A percentile compares a stretch with the other conserved stretches of the same genome.
phyloP scores from a whole-genome alignment of 2,329 filamentous ascomycete genomes.

The Xylaria multiplex region DNA sequence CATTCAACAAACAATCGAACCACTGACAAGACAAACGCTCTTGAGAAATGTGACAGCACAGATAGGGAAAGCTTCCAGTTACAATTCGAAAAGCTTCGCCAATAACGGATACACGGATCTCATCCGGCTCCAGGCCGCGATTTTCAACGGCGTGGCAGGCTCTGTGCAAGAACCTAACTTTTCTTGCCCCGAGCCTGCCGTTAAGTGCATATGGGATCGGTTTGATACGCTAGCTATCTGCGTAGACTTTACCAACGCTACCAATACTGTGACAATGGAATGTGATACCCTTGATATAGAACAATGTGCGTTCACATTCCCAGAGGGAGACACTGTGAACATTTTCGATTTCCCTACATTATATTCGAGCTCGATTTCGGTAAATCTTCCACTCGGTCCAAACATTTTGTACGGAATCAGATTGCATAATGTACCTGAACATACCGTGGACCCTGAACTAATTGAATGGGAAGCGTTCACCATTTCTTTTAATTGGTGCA shows the following conservation, averaged over 20 bases:
- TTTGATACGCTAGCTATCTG: slow-evolving; percentile 39
- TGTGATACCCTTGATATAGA: background rate
- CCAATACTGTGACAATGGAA: slow-evolving; percentile 4
- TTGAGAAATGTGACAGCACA: slow-evolving; percentile 10
- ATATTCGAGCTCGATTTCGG: background rate
- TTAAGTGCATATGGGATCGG: slow-evolving; percentile 33
- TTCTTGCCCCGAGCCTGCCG: slow-evolving; percentile 29
- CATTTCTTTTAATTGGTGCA: background rate
- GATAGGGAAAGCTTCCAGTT: slow-evolving; percentile 9
- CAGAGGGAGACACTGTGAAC: slow-evolving; percentile 18
- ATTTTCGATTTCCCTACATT: too few relatives aligned
- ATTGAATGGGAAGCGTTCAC: background rate
- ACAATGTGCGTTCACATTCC: slow-evolving; percentile 3
- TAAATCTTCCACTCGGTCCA: background rate
- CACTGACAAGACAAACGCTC: background rate
- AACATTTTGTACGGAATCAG: background rate
- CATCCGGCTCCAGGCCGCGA: slow-evolving; percentile 22
- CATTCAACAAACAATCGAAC: slow-evolving; percentile 33
- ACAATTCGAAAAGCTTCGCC: slow-evolving; percentile 11
- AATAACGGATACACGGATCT: too few relatives aligned
- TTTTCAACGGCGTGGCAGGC: slow-evolving; percentile 28
- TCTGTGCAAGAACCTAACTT: slow-evolving; percentile 25
- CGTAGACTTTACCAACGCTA: slow-evolving; percentile 31
- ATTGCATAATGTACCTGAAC: background rate
- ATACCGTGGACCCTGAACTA: too few relatives aligned